Evolutionary conservation across 2,329 filamentous ascomycete species (phyloP).

Genomic region (Aureobasidium sp.): DNA sequence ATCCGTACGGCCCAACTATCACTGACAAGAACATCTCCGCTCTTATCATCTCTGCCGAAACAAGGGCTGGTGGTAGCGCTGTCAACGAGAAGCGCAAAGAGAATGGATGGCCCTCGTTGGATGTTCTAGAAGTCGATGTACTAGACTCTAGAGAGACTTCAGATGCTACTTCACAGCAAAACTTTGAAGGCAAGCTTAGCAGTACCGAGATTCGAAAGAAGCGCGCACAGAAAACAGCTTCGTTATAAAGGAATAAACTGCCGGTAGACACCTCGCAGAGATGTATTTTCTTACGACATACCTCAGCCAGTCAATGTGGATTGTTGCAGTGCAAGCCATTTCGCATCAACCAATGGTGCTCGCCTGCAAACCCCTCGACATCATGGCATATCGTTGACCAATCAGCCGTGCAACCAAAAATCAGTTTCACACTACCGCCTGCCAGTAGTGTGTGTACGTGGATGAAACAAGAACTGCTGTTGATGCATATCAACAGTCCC

Average conservation of each 20-base stretch:
- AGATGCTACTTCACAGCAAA: constrained; percentile 31
- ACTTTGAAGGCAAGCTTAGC: constrained; percentile 80
- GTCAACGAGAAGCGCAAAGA: constrained; percentile 77
- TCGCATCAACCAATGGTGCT: too few species aligned
- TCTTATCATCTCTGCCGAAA: constrained; percentile 83
- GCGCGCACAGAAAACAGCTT: constrained; percentile 5
- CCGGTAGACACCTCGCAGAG: too few species aligned
- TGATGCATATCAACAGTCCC: background rate
- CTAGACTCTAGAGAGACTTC: constrained; percentile 56
- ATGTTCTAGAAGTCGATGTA: constrained; percentile 85
- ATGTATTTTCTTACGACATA: too few species aligned
- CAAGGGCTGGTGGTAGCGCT: constrained; percentile 69
- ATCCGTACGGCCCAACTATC: constrained; percentile 85
- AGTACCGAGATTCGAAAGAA: constrained; percentile 66
- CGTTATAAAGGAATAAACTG: background rate
- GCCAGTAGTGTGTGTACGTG: background rate
- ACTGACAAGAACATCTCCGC: constrained; percentile 71
- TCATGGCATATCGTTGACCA: too few species aligned
- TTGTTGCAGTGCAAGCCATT: too few species aligned
- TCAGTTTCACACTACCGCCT: too few species aligned
- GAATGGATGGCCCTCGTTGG: constrained; percentile 67
- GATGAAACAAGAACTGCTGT: background rate
- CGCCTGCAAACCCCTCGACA: too few species aligned
- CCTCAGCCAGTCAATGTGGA: too few species aligned
- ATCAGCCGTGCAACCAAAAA: too few species aligned